These are phyloP conservation scores for Monilinia polystroma DNA, from an alignment of 2,329 filamentous ascomycete genomes.

Conservation along the genomic window DNA sequence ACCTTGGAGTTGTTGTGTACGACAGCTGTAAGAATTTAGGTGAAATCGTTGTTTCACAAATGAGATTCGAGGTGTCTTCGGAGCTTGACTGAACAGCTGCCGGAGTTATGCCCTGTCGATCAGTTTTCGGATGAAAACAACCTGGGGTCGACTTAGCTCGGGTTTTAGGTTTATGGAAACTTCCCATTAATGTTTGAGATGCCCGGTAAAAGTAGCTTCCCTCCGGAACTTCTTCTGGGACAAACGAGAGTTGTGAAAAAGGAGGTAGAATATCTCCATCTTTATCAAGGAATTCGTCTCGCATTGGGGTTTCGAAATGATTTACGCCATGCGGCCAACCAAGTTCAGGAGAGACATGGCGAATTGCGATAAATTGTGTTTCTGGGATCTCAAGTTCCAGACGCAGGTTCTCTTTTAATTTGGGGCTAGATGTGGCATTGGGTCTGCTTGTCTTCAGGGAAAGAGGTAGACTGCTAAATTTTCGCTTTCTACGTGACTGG, in stretches of 20 bases:
- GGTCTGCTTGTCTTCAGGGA: not conserved
- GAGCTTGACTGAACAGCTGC: slow-evolving; percentile 1
- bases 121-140: not conserved
- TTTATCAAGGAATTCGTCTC: not conserved
- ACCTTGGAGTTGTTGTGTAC: not conserved
- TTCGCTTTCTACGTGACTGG: not conserved
- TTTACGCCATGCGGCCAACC: not conserved
- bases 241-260: slow-evolving; percentile 20
- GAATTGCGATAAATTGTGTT: not conserved
- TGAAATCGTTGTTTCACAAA: not conserved
- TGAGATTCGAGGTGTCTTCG: not conserved
- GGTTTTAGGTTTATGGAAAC: not conserved
- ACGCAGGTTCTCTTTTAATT: not conserved
- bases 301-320: not conserved
- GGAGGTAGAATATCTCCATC: not conserved
- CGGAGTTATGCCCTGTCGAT: not conserved
- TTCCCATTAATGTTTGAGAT: slow-evolving; percentile 13
- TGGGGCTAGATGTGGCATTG: not conserved
- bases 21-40: not conserved
- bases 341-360: slow-evolving; percentile 11
- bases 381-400: not conserved
- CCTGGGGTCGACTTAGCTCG: slow-evolving; percentile 22
- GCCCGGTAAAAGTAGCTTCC: slow-evolving; percentile 25
- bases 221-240: slow-evolving; percentile 1
- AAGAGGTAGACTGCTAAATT: slow-evolving; percentile 18